Base-by-base conservation (phyloP, 371 early-diverging fungal species). In the Zychaea mexicana region DNA sequence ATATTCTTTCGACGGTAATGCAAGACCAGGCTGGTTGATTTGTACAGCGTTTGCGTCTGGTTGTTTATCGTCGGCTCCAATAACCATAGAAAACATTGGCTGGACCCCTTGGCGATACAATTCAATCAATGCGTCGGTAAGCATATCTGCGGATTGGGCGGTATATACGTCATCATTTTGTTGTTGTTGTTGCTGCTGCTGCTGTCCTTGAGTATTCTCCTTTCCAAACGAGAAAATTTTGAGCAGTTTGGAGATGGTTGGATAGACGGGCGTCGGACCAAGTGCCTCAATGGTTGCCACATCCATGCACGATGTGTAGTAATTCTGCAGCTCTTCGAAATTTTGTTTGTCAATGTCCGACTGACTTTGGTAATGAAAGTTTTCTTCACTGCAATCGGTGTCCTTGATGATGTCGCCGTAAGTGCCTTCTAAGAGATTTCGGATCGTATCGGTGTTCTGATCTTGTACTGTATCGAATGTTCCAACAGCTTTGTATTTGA, bases 1-100 rank as follows among this genome's bases (percentile, higher is more conserved):
- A 52, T 87, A 87, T 39, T 85, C 83, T 52, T 84, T 87, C n/a
- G 86, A 81, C 12, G 87, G 87, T 27, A 85, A 61, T 1, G 72
- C 71, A 13, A 84, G 65, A 0, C 68, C 74, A 3, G 71, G 70
- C 60, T 87, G 86, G 5, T 47, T 56, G 15, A 88, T 54, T 9
- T 58, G 58, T 30, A 88, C 67, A 13, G 66, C 60, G 64, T 79
- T 70, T 7, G 36, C 39, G n/a, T 68, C 62, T 5, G 85, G 86
- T 30, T 80, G 55, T 49, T 81, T 82, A 49, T 69, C 70, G 65
- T 88, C 88, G 4, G 74, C 60, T 9, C 67, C 74, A 3, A 84
- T 71, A 4, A 42, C 65, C 32, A 84, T 39, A 6, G 53, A 65
- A 22, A 65, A 54, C 7, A 86, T 57, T 5, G 76, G 62, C 21